These are phyloP conservation scores for Blastobotrys parvus DNA, from an alignment of 805 yeast genomes.

Conservation along the genomic window DNA sequence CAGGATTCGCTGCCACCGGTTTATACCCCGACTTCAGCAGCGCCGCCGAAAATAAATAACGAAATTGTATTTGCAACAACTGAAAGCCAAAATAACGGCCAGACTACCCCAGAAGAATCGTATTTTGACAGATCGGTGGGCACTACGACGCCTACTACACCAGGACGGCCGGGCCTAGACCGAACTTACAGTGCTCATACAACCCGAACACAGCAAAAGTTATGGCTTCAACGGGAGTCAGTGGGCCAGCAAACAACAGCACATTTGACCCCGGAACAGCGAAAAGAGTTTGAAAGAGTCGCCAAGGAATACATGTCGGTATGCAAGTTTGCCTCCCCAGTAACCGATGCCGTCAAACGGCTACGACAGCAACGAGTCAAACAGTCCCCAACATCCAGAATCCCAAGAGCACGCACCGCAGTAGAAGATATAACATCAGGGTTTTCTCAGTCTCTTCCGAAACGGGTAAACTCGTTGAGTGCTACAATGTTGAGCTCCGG, in stretches of 20 bases:
- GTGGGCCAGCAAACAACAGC: slow-evolving; percentile 12
- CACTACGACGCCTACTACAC: too few species aligned
- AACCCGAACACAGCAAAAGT: slow-evolving; percentile 64
- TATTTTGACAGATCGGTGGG: too few species aligned
- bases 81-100: too few species aligned
- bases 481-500: slow-evolving; percentile 12
- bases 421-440: slow-evolving; percentile 4
- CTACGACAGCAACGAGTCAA: slow-evolving; percentile 23
- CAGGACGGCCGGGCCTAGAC: background rate
- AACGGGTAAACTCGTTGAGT: slow-evolving; percentile 13
- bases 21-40: background rate
- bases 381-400: slow-evolving; percentile 6
- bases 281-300: slow-evolving; percentile 67
- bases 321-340: slow-evolving; percentile 62
- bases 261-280: slow-evolving; percentile 10
- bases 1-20: background rate
- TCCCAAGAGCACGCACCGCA: background rate
- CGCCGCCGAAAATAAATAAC: background rate
- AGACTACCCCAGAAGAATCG: too few species aligned
- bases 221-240: slow-evolving; percentile 53
- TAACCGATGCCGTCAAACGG: slow-evolving; percentile 53
- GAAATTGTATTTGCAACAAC: background rate
- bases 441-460: slow-evolving; percentile 12
- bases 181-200: background rate
- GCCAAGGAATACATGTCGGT: slow-evolving; percentile 67